Base-by-base conservation (phyloP, 2,329 filamentous ascomycete species). In the Ceratocystis eucalypticola region DNA sequence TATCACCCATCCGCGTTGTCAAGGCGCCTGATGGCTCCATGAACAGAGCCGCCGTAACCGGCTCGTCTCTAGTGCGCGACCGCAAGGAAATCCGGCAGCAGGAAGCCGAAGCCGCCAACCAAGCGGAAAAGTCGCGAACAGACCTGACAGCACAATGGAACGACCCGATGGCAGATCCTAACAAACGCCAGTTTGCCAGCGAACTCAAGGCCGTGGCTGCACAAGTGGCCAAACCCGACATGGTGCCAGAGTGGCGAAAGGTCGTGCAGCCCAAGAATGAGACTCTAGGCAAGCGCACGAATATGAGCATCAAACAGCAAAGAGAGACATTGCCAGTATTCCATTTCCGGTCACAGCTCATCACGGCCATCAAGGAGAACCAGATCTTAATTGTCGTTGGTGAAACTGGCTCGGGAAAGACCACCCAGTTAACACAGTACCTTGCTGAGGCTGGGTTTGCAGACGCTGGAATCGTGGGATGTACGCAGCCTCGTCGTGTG, bases 21-120 rank as follows among this genome's bases (percentile, higher is more conserved):
- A 97, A 97, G 76, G 94, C 94, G 1, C 95, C 94, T 0, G 94
- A 99, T 75, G 94, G 94, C n/a, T 97, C 93, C 3, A 86, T 99
- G 76, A 99, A 99, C 74, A 84, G 94, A 72, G 91, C 95, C 61
- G 95, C 95, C 17, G 96, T 97, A 89, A 87, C 92, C 7, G 93
- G 94, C 57, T 92, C 93, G 17, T 83, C 86, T 3, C 77, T 99
- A 15, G 89, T 93, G 3, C 96, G 94, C 74, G 94, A 99, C 73
- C 82, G 94, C 64, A 87, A 91, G 73, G 94, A 99, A 68, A 72
- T 96, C 70, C 86, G 90, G 68, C 90, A 96, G 72, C 88, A 95
- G 73, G 93, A 99, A 76, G 86, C 85, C 0, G 88, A 95, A 68
- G 91, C 76, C 78, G 88, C 77, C 78, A 79, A 79, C 1, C 88